These are phyloP conservation scores for Sclerotinia minor DNA, from an alignment of 2,329 filamentous ascomycete genomes.

Conservation along the genomic window DNA sequence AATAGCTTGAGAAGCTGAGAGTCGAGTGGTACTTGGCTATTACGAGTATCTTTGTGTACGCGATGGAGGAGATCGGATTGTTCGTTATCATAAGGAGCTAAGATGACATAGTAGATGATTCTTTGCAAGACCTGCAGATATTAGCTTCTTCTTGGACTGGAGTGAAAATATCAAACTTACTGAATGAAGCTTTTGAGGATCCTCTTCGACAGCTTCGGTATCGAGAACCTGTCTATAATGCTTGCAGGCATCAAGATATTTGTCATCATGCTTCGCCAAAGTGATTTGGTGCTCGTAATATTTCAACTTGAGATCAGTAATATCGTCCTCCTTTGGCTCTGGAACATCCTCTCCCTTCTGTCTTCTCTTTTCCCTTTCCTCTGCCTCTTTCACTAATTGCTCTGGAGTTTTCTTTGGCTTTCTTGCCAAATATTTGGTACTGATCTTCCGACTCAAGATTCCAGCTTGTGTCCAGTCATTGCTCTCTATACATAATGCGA, in stretches of 20 bases:
- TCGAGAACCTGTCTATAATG: conserved; percentile 96
- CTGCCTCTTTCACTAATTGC: conserved; percentile 86
- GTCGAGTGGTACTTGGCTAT: conserved; percentile 74
- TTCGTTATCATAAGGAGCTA: conserved; percentile 96
- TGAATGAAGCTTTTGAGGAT: conserved; percentile 79
- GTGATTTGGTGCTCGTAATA: conserved; percentile 98
- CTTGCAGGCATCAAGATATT: conserved; percentile 97
- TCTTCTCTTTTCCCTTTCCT: conserved; percentile 83
- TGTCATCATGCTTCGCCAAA: conserved; percentile 93
- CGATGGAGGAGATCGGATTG: conserved; percentile 96
- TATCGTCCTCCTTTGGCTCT: conserved; percentile 78
- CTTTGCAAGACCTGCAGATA: conserved; percentile 75
- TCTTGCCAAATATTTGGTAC: conserved; percentile 85
- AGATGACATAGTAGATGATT: conserved; percentile 96
- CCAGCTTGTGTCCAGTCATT: conserved; percentile 95
- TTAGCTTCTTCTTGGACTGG: conserved; percentile 27
- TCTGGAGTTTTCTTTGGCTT: conserved; percentile 89
- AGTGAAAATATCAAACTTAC: conserved; percentile 52
- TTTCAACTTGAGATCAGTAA: conserved; percentile 90
- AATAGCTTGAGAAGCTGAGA: conserved; percentile 89
- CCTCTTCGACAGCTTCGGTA: conserved; percentile 91
- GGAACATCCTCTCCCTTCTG: conserved; percentile 77
- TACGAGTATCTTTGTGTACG: conserved; percentile 81
- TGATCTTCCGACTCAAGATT: conserved; percentile 95
- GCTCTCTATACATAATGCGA: conserved; percentile 90